Conservation (phyloP, 192 early-diverging fungal species). For the Coemansia sp. region DNA sequence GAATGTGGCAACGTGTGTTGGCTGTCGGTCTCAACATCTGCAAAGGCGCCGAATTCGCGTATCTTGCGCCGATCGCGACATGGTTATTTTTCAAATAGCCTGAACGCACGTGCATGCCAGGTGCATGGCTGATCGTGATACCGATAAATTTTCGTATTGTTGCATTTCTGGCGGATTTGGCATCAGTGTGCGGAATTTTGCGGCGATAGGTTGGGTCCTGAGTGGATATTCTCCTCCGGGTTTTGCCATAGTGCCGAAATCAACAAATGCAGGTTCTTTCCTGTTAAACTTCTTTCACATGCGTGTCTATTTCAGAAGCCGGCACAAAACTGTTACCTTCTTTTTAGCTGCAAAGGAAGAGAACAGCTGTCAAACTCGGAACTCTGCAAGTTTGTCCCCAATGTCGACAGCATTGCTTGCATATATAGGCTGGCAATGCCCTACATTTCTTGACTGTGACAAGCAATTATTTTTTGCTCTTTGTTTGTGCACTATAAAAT, state of each 20-base stretch:
- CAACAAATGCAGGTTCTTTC: not conserved
- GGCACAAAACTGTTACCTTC: not conserved
- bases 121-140: not conserved
- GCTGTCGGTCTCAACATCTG: not conserved
- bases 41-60: not conserved
- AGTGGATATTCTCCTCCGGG: not conserved
- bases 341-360: not conserved
- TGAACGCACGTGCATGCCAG: not conserved
- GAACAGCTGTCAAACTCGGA: conserved; percentile 3
- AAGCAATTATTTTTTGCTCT: no score
- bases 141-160: not conserved
- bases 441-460: no score
- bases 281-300: conserved; percentile 3
- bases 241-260: not conserved
- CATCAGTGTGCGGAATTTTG: not conserved
- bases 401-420: no score
- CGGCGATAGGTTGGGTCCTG: not conserved
- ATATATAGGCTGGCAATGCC: no score
- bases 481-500: not conserved
- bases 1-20: no score
- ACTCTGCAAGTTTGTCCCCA: not conserved
- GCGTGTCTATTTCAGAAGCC: not conserved
- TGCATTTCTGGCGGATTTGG: not conserved
- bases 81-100: not conserved
- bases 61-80: not conserved